Base-by-base conservation (phyloP, 106 monocot genomes). In the Allium sativum region DNA sequence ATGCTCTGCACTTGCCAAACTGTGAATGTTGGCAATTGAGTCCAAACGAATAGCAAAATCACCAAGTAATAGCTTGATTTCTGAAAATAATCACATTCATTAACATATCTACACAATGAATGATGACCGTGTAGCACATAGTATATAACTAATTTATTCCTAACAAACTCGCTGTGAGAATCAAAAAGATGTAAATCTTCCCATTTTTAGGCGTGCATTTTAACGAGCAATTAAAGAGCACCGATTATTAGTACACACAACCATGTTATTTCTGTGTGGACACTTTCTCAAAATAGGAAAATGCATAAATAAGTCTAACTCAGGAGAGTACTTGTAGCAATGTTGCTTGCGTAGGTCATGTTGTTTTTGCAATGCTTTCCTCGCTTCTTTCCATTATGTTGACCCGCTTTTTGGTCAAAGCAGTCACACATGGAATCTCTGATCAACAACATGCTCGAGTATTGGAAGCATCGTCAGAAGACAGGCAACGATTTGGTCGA, bases 41-140 rank as follows among this genome's bases (percentile, higher is more conserved):
- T 96, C 95, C 42, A 96, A 62, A 52, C 90, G 95, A 40, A 90
- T 68, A 16, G 95, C 95, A 69, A 77, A 82, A 65, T 90, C 95
- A 6, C 95, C 90, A 18, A 84, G 87, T 16, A 75, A 75, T 15
- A 96, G 79, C 64, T 69, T 84, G 42, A 96, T 75, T 21, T 77
- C 72, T 42, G 79, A n/a, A 60, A 78, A 79, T 42, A 66, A 74
- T 42, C 68, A 72, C 84, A 90, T 91, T 87, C 96, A 96, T 67
- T 96, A 90, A 66, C 90, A 96, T 64, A 96, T 82, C 96, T 96
- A 80, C 40, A 70, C n/a, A 5, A 64, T 42, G 40, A 11, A 56
- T 43, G 44, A n/a, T n/a, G n/a, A n/a, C n/a, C n/a, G n/a, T n/a
- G n/a, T n/a, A n/a, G n/a, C 31, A 31, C 31, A 31, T 31, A 31